These are phyloP conservation scores for Globisporangium spiculum DNA, from an alignment of 352 stramenopile genomes.

Conservation along the genomic window DNA sequence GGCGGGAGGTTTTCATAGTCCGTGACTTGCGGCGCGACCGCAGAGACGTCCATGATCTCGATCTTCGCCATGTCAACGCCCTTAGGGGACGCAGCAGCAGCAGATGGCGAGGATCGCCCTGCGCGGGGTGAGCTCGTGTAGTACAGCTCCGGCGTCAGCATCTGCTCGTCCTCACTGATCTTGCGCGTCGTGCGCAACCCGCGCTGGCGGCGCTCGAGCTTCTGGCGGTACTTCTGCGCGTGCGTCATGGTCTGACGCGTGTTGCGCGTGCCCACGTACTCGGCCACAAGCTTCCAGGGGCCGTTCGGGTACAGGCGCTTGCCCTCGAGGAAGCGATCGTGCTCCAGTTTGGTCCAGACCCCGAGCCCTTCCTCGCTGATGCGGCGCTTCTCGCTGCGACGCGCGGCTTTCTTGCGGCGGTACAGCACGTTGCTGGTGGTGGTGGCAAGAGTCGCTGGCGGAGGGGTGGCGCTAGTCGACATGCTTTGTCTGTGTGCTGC, in stretches of 20 bases:
- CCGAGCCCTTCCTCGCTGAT: constrained; percentile 35
- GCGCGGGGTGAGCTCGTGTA: constrained; percentile 7
- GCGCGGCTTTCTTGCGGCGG: constrained; percentile 13
- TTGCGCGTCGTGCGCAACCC: constrained; percentile 20
- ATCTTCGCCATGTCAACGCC: constrained; percentile 7
- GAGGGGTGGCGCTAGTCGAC: background rate
- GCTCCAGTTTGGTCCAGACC: constrained; percentile 38
- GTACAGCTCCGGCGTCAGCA: constrained; percentile 3
- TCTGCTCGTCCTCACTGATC: constrained; percentile 14
- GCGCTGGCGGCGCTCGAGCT: constrained; percentile 42
- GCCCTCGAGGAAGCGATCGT: constrained; percentile 46
- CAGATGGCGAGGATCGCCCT: background rate
- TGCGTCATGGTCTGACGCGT: constrained; percentile 94
- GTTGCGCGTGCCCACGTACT: constrained; percentile 42
- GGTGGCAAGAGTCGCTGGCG: background rate
- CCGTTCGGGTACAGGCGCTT: constrained; percentile 44
- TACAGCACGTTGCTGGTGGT: background rate
- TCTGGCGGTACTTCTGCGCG: constrained; percentile 83
- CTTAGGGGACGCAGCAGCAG: background rate
- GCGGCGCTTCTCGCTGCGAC: constrained; percentile 22
- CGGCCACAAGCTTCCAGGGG: constrained; percentile 49
- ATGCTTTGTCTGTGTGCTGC: background rate
- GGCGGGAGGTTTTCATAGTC: background rate
- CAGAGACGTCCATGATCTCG: constrained; percentile 6
- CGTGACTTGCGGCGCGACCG: background rate